These are phyloP conservation scores for Syzygium grande DNA, from an alignment of 345 rosid genomes.

Conservation along the genomic window DNA sequence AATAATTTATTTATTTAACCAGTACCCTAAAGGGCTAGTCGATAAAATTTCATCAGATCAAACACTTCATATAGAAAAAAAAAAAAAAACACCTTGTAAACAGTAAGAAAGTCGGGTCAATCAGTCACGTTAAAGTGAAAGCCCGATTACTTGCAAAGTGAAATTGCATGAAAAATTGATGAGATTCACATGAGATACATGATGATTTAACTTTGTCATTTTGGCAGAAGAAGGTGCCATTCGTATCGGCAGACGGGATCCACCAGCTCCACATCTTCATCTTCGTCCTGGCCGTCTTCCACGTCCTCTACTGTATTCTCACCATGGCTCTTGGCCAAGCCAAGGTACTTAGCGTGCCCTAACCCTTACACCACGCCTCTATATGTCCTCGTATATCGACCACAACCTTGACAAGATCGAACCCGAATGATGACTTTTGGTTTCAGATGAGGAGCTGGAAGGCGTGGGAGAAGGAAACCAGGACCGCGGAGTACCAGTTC, in stretches of 20 bases:
- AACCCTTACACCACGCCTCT: background rate
- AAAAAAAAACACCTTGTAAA: too few relatives aligned
- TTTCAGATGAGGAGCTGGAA: slow-evolving; percentile 85
- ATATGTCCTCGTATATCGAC: background rate
- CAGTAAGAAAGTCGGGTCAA: too few relatives aligned
- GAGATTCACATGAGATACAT: background rate
- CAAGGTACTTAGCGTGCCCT: slow-evolving; percentile 34
- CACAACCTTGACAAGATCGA: background rate
- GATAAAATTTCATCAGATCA: too few relatives aligned
- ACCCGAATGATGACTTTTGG: background rate
- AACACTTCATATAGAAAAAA: too few relatives aligned
- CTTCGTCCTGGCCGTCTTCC: slow-evolving; percentile 71
- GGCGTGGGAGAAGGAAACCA: slow-evolving; percentile 78
- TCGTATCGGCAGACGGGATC: slow-evolving; percentile 72
- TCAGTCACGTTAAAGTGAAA: too few relatives aligned
- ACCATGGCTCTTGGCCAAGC: slow-evolving; percentile 64
- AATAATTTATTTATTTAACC: too few relatives aligned
- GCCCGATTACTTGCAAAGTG: too few relatives aligned
- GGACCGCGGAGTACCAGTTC: slow-evolving; percentile 70
- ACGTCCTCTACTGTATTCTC: slow-evolving; percentile 60
- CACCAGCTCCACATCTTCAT: slow-evolving; percentile 92
- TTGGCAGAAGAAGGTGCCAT: slow-evolving; percentile 61
- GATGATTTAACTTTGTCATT: background rate
- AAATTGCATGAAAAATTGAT: background rate
- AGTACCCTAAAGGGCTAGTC: too few relatives aligned